A percentile compares a stretch with the other conserved stretches of the same genome.
These are phyloP conservation scores for Trichoderma guizhouense DNA, from an alignment of 2,329 filamentous ascomycete genomes.

Conservation along the genomic window DNA sequence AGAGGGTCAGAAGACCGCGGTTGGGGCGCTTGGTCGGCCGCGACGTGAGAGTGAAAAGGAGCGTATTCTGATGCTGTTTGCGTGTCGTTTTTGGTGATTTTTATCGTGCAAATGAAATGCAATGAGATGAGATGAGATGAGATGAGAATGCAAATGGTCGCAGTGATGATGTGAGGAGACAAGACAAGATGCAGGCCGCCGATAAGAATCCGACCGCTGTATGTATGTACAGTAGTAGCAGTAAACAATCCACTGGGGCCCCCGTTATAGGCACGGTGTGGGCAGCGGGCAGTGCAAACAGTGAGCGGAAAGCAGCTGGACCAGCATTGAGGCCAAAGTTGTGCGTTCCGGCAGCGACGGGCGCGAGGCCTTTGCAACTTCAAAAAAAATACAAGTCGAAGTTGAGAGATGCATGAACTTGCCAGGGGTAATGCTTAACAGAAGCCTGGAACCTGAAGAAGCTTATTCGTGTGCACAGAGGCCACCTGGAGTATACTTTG, in stretches of 20 bases:
- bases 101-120: not conserved
- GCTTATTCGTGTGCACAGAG: not conserved
- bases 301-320: not conserved
- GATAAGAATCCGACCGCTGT: not conserved
- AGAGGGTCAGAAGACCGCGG: not conserved
- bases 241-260: not conserved
- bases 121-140: not conserved
- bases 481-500: not conserved
- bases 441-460: not conserved
- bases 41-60: not conserved
- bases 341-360: not conserved
- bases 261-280: not conserved
- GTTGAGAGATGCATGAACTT: not conserved
- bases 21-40: not conserved
- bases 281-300: not conserved
- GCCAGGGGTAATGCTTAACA: not conserved
- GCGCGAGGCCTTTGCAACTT: not conserved
- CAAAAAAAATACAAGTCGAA: not conserved
- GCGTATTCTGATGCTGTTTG: not conserved
- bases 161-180: not conserved
- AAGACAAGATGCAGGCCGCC: not conserved
- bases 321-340: not conserved
- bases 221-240: not conserved
- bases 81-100: not conserved
- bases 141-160: not conserved